These are phyloP conservation scores for Leishmania amazonensis DNA, from an alignment of 208 protist species.

Conservation along the genomic window DNA sequence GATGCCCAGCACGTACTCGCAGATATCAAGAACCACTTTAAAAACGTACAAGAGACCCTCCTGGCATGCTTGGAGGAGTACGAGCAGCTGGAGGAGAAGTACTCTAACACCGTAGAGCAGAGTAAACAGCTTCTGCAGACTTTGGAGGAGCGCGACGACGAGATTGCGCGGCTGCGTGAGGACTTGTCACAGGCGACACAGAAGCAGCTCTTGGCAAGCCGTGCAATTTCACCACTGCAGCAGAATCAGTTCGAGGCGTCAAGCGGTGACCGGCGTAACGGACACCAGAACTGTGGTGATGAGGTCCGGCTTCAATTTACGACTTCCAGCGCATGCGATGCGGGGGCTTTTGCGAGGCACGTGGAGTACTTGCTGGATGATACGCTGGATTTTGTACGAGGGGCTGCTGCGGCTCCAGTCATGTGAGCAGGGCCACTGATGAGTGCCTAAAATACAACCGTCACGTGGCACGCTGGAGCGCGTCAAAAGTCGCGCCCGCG, in stretches of 20 bases:
- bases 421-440: slow-evolving; percentile 4
- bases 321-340: background rate
- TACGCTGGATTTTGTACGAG: slow-evolving; percentile 28
- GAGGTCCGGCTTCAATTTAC: background rate
- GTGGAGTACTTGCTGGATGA: slow-evolving; percentile 26
- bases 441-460: background rate
- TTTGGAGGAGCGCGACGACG: slow-evolving; percentile 20
- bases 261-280: background rate
- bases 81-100: slow-evolving; percentile 33
- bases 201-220: background rate
- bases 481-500: background rate
- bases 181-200: slow-evolving; percentile 4
- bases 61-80: slow-evolving; percentile 36
- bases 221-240: background rate
- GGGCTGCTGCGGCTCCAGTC: slow-evolving; percentile 5
- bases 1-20: slow-evolving; percentile 9
- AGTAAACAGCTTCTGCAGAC: slow-evolving; percentile 28
- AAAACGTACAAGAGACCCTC: slow-evolving; percentile 23
- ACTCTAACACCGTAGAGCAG: slow-evolving; percentile 32
- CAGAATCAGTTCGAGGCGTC: background rate
- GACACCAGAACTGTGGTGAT: background rate
- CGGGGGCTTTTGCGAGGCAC: background rate
- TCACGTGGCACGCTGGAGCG: background rate
- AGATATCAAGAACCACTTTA: slow-evolving; percentile 32
- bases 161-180: slow-evolving; percentile 20